Base-by-base conservation (phyloP, 2,329 filamentous ascomycete species). In the Epichloe amarillans region DNA sequence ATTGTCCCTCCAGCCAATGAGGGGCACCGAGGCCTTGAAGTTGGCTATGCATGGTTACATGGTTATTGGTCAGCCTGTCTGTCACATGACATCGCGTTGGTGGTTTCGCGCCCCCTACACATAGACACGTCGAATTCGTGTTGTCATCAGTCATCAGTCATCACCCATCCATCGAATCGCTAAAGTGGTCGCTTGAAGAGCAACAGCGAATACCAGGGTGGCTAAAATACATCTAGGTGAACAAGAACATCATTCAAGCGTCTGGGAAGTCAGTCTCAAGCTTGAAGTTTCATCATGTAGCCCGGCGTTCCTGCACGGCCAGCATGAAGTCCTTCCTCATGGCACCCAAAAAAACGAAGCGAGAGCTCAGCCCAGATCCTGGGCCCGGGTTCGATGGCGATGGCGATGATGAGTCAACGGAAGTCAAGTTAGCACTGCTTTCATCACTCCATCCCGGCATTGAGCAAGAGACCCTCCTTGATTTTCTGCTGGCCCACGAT, bases 401-500 rank as follows among this genome's bases (percentile, higher is more conserved):
- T 14, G 40, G 35, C 21, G 47, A 51, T 12, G 37, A 53, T 46
- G 86, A 95, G 45, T 83, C 86, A 1, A 98, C 93, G 0, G 93
- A 97, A 55, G 73, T 94, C 59, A 97, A 96, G 62, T 70, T 98
- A 14, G 89, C 89, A 1, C 72, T 95, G 1, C 71, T 98, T 3
- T 78, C 84, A 2, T 97, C 93, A 1, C 69, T 96, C 0, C 77
- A 89, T 56, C 80, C 86, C 0, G 63, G 72, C 0, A 56, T 82
- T 4, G 74, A 80, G 7, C 81, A 86, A 45, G 79, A 83, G 37
- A 72, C 75, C 0, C 72, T 96, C 0, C 75, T 98, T 0, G 91
- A 97, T 56, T 71, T 88, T 5, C 73, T 97, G 0, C 71, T 95
- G 0, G 82, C 81, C 0, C 82, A 86, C 53, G 79, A 91, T 30